Conservation (phyloP, 129 eudicot species). For the Erigeron canadensis region DNA sequence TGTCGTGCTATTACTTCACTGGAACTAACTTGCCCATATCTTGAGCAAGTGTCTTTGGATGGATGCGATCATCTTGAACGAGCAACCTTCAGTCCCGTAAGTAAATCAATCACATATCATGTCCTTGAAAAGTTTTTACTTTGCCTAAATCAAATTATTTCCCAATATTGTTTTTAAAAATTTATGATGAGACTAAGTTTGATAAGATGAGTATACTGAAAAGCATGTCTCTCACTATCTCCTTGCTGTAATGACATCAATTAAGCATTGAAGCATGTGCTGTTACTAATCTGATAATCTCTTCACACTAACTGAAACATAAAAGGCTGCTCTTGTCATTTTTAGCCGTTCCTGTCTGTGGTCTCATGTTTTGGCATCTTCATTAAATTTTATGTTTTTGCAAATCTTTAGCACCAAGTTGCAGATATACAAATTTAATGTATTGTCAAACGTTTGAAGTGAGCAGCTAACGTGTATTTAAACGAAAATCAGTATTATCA, state of each 20-base stretch:
- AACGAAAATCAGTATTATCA: too few species aligned
- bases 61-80: conserved; percentile 97
- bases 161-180: neutral
- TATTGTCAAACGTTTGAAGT: too few species aligned
- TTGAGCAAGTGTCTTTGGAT: conserved; percentile 81
- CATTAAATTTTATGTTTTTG: neutral
- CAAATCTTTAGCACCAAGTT: too few species aligned
- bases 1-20: conserved; percentile 82
- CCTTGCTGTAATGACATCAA: neutral
- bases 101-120: conserved; percentile 3
- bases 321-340: neutral
- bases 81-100: conserved; percentile 85
- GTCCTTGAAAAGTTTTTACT: neutral
- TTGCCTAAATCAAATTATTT: neutral
- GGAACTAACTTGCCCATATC: conserved; percentile 76
- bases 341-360: neutral
- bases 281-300: neutral
- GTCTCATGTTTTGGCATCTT: neutral
- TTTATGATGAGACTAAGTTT: neutral
- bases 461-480: too few species aligned
- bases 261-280: neutral
- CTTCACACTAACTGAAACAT: neutral
- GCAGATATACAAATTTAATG: too few species aligned
- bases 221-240: neutral
- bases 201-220: neutral